phyloP scores from a whole-genome alignment of 1,139 yeast species.

The Zygoascus sp. region DNA sequence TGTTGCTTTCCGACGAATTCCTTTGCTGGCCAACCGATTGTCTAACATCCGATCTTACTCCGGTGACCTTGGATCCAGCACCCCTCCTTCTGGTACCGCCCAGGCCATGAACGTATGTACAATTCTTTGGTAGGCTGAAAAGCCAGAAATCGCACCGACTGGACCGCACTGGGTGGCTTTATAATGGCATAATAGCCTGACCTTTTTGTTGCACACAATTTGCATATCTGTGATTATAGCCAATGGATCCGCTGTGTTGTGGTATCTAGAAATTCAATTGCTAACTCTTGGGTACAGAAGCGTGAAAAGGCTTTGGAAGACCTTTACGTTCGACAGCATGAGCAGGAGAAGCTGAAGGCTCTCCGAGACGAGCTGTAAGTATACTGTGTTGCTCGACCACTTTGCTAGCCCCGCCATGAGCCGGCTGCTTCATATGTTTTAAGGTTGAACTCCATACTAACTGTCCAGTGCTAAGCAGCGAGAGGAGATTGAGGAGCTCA shows the following conservation, averaged over 20 bases:
- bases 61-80: slow-evolving; percentile 11
- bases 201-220: no score
- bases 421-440: no score
- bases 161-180: not conserved
- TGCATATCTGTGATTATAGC: no score
- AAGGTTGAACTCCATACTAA: not conserved
- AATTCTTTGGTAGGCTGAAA: not conserved
- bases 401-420: no score
- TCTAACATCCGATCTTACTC: slow-evolving; percentile 7
- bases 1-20: slow-evolving; percentile 10
- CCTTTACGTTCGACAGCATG: slow-evolving; percentile 55
- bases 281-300: slow-evolving; percentile 39
- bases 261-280: slow-evolving; percentile 3
- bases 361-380: slow-evolving; percentile 36
- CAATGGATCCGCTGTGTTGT: not conserved
- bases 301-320: slow-evolving; percentile 73
- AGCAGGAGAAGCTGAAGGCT: slow-evolving; percentile 56
- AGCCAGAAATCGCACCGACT: not conserved
- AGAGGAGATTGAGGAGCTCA: slow-evolving; percentile 27
- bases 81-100: slow-evolving; percentile 11
- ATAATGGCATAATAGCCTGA: no score
- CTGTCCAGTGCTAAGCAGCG: slow-evolving; percentile 26
- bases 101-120: slow-evolving; percentile 11
- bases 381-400: not conserved
- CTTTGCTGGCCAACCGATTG: slow-evolving; percentile 8